phyloP scores from a whole-genome alignment of 2,329 filamentous ascomycete genomes.

The Curvularia eragrostidis region DNA sequence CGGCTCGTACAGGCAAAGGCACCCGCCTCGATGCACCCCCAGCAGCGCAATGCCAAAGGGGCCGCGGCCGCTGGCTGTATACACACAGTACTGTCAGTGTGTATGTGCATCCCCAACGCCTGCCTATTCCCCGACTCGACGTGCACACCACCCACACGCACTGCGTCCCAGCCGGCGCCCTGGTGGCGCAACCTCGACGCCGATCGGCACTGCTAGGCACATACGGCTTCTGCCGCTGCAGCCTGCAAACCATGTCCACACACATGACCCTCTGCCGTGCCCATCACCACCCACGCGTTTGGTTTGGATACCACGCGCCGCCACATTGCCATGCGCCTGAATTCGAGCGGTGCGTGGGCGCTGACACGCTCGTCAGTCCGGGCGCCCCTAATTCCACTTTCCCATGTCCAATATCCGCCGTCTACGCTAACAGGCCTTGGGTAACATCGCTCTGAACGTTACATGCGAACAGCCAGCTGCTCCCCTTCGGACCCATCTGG shows the following conservation, averaged over 20 bases:
- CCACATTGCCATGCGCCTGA: background rate
- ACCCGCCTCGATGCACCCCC: background rate
- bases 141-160: background rate
- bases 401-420: slow-evolving; percentile 23
- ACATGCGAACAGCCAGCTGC: slow-evolving; percentile 15
- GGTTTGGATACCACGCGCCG: background rate
- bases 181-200: slow-evolving; percentile 13
- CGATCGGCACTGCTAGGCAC: slow-evolving; percentile 6
- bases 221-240: slow-evolving; percentile 5
- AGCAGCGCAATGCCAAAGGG: slow-evolving; percentile 3
- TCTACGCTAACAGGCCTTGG: slow-evolving; percentile 21
- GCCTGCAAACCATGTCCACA: slow-evolving; percentile 1
- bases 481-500: slow-evolving; percentile 20
- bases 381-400: slow-evolving; percentile 4
- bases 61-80: background rate
- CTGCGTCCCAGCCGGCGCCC: background rate
- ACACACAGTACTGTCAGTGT: no score
- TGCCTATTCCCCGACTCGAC: slow-evolving; percentile 2
- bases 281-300: slow-evolving; percentile 6
- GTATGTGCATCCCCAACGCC: no score
- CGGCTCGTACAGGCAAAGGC: background rate
- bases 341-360: slow-evolving; percentile 2
- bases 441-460: slow-evolving; percentile 22
- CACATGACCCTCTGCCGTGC: slow-evolving; percentile 7
- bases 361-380: background rate